phyloP scores from a whole-genome alignment of 768 basidiomycete genomes.

The Podaxis sp. region DNA sequence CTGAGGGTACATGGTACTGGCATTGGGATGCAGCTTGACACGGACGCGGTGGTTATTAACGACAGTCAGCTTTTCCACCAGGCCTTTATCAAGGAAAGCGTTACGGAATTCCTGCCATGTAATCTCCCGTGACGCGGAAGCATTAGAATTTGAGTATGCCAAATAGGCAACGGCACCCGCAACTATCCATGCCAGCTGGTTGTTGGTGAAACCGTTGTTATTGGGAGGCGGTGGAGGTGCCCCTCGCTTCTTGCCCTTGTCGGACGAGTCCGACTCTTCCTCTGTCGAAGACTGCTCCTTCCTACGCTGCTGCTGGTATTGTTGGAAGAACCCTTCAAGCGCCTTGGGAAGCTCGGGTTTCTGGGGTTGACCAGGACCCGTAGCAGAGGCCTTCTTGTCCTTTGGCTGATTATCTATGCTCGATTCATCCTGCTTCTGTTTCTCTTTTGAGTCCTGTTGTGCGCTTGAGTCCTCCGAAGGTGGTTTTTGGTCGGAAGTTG shows the following conservation, averaged over 20 bases:
- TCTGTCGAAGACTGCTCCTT: conserved; percentile 31
- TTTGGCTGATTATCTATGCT: conserved; percentile 18
- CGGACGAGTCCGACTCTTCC: conserved; percentile 31
- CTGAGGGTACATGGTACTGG: conserved; percentile 72
- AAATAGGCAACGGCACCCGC: conserved; percentile 61
- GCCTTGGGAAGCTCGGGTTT: conserved; percentile 57
- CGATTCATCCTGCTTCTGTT: conserved; percentile 20
- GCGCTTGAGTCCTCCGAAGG: conserved; percentile 30
- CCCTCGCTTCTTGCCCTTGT: conserved; percentile 33
- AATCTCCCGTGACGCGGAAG: conserved; percentile 76
- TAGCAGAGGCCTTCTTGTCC: conserved; percentile 20
- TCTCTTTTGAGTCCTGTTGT: conserved; percentile 17
- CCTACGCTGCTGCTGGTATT: conserved; percentile 49
- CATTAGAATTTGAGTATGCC: conserved; percentile 57
- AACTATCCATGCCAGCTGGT: conserved; percentile 49
- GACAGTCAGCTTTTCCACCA: conserved; percentile 91
- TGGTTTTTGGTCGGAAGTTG: conserved; percentile 34
- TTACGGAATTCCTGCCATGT: conserved; percentile 99
- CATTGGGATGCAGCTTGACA: conserved; percentile 90
- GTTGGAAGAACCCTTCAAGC: conserved; percentile 79
- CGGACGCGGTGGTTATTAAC: conserved; percentile 90
- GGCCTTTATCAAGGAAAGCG: conserved; percentile 93
- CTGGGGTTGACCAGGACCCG: conserved; percentile 26
- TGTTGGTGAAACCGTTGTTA: conserved; percentile 57
- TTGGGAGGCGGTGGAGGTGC: conserved; percentile 42